Percentiles rank a stretch among this genome's conserved stretches.
phyloP scores from a whole-genome alignment of 2,329 filamentous ascomycete species.

The Lasiodiplodia theobromae region DNA sequence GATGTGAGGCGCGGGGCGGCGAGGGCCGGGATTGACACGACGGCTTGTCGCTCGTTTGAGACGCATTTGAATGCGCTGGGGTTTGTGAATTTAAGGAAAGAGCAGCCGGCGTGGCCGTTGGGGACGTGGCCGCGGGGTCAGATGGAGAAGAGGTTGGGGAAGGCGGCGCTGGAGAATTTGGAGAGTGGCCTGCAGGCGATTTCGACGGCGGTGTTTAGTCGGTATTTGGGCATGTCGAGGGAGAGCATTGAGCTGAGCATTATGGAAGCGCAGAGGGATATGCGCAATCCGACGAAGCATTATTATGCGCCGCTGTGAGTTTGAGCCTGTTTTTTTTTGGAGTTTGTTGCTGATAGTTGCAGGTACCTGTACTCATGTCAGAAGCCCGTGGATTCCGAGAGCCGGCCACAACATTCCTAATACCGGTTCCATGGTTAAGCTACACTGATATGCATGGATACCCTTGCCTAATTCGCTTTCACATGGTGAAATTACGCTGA shows the following conservation, averaged over 20 bases:
- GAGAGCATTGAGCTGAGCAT: slow-evolving; percentile 5
- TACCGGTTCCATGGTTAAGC: too few relatives aligned
- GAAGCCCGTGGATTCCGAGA: background rate
- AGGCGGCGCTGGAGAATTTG: slow-evolving; percentile 8
- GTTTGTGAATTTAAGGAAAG: background rate
- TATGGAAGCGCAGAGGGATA: slow-evolving; percentile 2
- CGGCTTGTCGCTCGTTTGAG: slow-evolving; percentile 43
- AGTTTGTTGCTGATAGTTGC: background rate
- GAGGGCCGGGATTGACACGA: slow-evolving; percentile 40
- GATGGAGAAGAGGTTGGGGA: slow-evolving; percentile 12
- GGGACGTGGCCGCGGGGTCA: slow-evolving; percentile 6
- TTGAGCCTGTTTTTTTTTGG: too few relatives aligned
- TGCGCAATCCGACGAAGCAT: background rate
- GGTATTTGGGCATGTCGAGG: slow-evolving; percentile 11
- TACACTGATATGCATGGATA: too few relatives aligned
- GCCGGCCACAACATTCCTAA: background rate
- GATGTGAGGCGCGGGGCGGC: slow-evolving; percentile 13
- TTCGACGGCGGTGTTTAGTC: slow-evolving; percentile 25
- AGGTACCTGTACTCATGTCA: slow-evolving; percentile 11
- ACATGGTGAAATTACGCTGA: too few relatives aligned
- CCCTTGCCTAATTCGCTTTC: too few relatives aligned
- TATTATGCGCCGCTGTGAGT: slow-evolving; percentile 13
- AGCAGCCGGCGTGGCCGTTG: slow-evolving; percentile 17
- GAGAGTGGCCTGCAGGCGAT: slow-evolving; percentile 18
- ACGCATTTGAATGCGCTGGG: slow-evolving; percentile 3